Conservation (phyloP, 2,329 filamentous ascomycete species). For the Venturia aucupariae region DNA sequence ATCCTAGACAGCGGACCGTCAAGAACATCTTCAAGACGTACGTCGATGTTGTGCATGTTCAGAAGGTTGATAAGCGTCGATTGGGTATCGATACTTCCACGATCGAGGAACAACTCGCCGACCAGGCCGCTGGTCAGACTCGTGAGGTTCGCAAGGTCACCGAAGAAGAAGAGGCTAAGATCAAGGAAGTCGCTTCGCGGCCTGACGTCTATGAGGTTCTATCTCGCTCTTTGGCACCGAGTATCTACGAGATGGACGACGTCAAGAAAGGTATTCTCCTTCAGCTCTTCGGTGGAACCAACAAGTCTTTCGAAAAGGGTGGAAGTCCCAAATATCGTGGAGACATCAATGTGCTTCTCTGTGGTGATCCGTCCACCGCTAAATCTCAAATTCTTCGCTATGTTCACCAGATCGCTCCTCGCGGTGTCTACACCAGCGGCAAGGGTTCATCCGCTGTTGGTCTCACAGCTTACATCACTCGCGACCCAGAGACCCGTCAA, state of each 20-base stretch:
- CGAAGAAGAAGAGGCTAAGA: slow-evolving; percentile 82
- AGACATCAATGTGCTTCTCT: slow-evolving; percentile 94
- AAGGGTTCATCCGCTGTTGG: slow-evolving; percentile 69
- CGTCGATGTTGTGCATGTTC: slow-evolving; percentile 87
- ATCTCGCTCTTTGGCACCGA: slow-evolving; percentile 81
- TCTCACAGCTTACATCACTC: slow-evolving; percentile 68
- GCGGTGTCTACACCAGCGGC: slow-evolving; percentile 68
- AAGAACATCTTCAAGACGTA: slow-evolving; percentile 98
- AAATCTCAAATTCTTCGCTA: slow-evolving; percentile 94
- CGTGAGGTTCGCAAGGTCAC: slow-evolving; percentile 78
- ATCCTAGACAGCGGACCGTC: slow-evolving; percentile 82
- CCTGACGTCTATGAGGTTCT: slow-evolving; percentile 90
- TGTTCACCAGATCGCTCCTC: slow-evolving; percentile 93
- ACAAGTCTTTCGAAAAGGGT: slow-evolving; percentile 95
- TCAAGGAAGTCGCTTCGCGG: slow-evolving; percentile 68
- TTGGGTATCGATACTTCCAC: slow-evolving; percentile 88
- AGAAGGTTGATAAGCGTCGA: slow-evolving; percentile 92
- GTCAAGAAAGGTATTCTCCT: slow-evolving; percentile 97
- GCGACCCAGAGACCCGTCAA: slow-evolving; percentile 64
- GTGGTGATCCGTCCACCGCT: slow-evolving; percentile 90
- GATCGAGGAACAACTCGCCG: slow-evolving; percentile 71
- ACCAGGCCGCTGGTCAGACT: slow-evolving; percentile 59
- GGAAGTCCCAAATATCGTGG: slow-evolving; percentile 92
- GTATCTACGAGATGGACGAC: slow-evolving; percentile 95
- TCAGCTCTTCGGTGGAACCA: slow-evolving; percentile 93